Base-by-base conservation (phyloP, 768 basidiomycete species). In the Mycena indigotica region DNA sequence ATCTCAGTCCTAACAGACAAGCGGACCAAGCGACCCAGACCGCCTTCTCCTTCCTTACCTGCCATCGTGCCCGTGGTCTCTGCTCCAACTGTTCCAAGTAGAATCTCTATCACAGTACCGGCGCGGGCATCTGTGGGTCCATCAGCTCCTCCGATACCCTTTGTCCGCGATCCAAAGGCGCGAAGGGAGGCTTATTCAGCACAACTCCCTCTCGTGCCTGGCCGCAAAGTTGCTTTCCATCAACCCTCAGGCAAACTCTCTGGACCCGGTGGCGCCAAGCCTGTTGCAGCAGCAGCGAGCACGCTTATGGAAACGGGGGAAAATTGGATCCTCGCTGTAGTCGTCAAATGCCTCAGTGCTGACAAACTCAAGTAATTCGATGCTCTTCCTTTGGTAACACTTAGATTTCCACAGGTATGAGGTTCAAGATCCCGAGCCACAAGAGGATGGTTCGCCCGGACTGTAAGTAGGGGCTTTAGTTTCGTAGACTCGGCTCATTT, bases 371-470 rank as follows among this genome's bases (percentile, higher is more conserved):
- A n/a, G n/a, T n/a, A n/a, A n/a, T n/a, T n/a, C n/a, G n/a, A n/a
- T n/a, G n/a, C n/a, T n/a, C n/a, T n/a, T n/a, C n/a, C n/a, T n/a
- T n/a, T n/a, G n/a, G n/a, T n/a, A n/a, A n/a, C n/a, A n/a, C n/a
- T n/a, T n/a, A n/a, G n/a, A n/a, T 57, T 12, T 30, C 10, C 30
- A 29, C 15, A 93, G 89, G 61, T 93, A 93, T 62, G 90, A 92
- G 70, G 92, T 94, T 0, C 89, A 91, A 71, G 92, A 93, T 67
- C 85, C 83, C 35, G 91, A 94, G 62, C 87, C 88, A 19, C 87
- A 90, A 70, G 91, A 91, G 68, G 87, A 90, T 53, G 87, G 89
- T 8, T 81, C 88, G 61, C 86, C 88, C 21, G 88, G 87, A 66
- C 75, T 73, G 80, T 82, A 71, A 66, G 80, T 65, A 4, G 29